A percentile compares a stretch with the other conserved stretches of the same genome.
Conservation (phyloP, 352 stramenopile genomes). For the Phytophthora meadii region DNA sequence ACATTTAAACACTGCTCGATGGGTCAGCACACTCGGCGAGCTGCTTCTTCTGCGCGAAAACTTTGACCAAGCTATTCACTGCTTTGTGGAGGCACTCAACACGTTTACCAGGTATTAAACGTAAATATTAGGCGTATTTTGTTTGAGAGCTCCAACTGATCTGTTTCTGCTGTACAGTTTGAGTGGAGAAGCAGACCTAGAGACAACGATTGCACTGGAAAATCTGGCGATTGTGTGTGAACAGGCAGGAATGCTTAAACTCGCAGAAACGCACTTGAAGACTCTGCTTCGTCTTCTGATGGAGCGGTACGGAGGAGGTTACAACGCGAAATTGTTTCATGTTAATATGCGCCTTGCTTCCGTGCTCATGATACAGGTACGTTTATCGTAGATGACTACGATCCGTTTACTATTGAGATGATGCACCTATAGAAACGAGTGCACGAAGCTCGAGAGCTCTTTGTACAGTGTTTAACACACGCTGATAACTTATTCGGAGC, state of each 20-base stretch:
- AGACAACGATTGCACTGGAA: constrained; percentile 47
- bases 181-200: constrained; percentile 42
- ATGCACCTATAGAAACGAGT: constrained; percentile 42
- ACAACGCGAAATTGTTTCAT: constrained; percentile 58
- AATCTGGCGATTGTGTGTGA: constrained; percentile 55
- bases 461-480: constrained; percentile 40
- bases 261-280: constrained; percentile 39
- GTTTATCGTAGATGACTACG: background rate
- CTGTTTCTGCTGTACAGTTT: constrained; percentile 21
- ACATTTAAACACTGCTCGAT: constrained; percentile 48
- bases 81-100: constrained; percentile 40
- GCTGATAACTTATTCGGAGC: constrained; percentile 33
- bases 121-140: background rate
- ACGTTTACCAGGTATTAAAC: constrained; percentile 38
- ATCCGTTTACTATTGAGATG: background rate
- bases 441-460: constrained; percentile 45
- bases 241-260: constrained; percentile 2
- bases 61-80: constrained; percentile 44
- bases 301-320: constrained; percentile 50
- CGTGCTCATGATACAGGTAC: constrained; percentile 54
- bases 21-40: constrained; percentile 55
- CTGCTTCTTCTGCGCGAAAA: constrained; percentile 39
- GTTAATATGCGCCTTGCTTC: constrained; percentile 43
- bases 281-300: constrained; percentile 23
- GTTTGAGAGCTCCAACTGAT: background rate